These are phyloP conservation scores for Inga laurina DNA, from an alignment of 306 rosid genomes.

Conservation along the genomic window DNA sequence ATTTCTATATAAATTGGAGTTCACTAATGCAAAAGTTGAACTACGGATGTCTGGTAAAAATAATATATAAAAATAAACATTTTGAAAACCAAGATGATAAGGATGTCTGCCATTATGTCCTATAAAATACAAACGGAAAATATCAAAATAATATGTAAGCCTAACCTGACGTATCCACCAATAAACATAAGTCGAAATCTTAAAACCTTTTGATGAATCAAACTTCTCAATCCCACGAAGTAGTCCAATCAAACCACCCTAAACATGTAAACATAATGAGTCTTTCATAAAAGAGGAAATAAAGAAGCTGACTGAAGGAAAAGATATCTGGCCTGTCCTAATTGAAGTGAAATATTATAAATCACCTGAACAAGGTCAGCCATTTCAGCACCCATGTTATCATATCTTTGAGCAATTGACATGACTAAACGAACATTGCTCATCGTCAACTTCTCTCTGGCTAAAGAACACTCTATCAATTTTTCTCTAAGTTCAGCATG, in stretches of 20 bases:
- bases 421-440: slow-evolving; percentile 92
- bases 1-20: slow-evolving; percentile 3
- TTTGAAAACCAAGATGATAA: background rate
- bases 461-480: slow-evolving; percentile 71
- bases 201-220: slow-evolving; percentile 93
- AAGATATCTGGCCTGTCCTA: background rate
- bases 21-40: background rate
- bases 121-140: slow-evolving; percentile 5
- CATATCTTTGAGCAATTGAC: slow-evolving; percentile 96
- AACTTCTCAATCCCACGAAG: slow-evolving; percentile 93
- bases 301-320: slow-evolving; percentile 14
- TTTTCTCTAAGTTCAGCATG: slow-evolving; percentile 60
- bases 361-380: slow-evolving; percentile 94
- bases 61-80: background rate
- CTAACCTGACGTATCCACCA: slow-evolving; percentile 99
- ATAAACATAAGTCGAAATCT: slow-evolving; percentile 94
- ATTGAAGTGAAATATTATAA: slow-evolving; percentile 19
- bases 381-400: slow-evolving; percentile 91
- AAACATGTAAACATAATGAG: slow-evolving; percentile 29
- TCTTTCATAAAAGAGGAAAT: slow-evolving; percentile 11
- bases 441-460: slow-evolving; percentile 92
- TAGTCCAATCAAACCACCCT: slow-evolving; percentile 98
- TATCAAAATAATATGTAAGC: slow-evolving; percentile 15
- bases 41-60: background rate
- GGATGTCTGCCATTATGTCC: slow-evolving; percentile 15